phyloP scores from a whole-genome alignment of 306 rosid species.

The Vigna trinervia region DNA sequence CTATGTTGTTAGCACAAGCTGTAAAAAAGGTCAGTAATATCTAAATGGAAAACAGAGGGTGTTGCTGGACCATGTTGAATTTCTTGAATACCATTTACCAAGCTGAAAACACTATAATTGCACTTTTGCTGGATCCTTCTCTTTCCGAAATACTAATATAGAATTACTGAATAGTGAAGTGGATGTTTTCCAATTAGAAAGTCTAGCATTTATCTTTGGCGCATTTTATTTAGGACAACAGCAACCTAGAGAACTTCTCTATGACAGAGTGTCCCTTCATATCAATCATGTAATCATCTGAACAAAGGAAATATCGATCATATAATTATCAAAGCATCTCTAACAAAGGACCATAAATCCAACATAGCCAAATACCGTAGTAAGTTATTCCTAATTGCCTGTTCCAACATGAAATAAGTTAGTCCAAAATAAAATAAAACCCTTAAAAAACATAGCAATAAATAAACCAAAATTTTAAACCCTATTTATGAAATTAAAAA shows the following conservation, averaged over 20 bases:
- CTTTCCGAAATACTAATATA: constrained; percentile 15
- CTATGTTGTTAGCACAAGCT: constrained; percentile 29
- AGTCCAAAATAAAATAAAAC: background rate
- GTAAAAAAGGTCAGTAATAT: constrained; percentile 30
- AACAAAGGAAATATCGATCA: background rate
- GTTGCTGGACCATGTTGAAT: constrained; percentile 20
- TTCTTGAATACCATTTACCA: constrained; percentile 31
- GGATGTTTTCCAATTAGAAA: constrained; percentile 14
- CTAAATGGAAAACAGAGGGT: constrained; percentile 9
- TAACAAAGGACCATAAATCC: background rate
- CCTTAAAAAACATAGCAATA: constrained; percentile 1
- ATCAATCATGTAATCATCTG: background rate
- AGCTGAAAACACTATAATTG: constrained; percentile 11
- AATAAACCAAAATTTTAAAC: background rate
- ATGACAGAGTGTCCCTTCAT: background rate
- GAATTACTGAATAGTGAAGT: constrained; percentile 21
- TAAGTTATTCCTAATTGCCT: background rate
- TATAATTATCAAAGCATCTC: background rate
- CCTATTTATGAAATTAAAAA: background rate
- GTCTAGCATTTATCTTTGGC: background rate
- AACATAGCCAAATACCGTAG: background rate
- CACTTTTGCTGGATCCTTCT: constrained; percentile 14
- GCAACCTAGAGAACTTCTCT: background rate
- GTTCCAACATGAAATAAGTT: background rate
- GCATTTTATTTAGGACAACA: background rate